Evolutionary conservation across 768 basidiomycete species (phyloP).

Genomic region (Mycena rebaudengoi): DNA sequence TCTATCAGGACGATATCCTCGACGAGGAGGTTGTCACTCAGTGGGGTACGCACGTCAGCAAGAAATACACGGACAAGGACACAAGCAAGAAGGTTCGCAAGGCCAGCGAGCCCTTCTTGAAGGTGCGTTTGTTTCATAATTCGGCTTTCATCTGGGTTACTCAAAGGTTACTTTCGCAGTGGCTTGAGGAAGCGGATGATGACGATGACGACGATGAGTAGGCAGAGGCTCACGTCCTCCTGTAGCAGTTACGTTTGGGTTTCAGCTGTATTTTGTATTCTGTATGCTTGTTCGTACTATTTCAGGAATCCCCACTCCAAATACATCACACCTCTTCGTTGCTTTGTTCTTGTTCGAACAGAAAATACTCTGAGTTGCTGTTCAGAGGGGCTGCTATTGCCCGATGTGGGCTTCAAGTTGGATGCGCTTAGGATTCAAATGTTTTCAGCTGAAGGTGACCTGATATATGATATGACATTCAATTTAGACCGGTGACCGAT

Average conservation of each 20-base stretch:
- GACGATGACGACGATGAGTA: constrained; percentile 65
- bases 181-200: constrained; percentile 90
- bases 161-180: constrained; percentile 51
- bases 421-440: no score
- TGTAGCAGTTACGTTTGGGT: neutral
- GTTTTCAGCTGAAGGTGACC: no score
- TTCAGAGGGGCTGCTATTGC: no score
- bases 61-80: constrained; percentile 96
- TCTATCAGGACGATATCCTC: constrained; percentile 92
- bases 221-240: neutral
- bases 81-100: constrained; percentile 95
- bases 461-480: no score
- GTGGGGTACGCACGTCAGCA: constrained; percentile 97
- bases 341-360: neutral
- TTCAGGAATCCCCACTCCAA: constrained; percentile 17
- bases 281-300: constrained; percentile 18
- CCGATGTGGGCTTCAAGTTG: no score
- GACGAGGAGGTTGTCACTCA: constrained; percentile 91
- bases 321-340: constrained; percentile 16
- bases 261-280: neutral
- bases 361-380: no score
- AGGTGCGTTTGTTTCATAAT: constrained; percentile 54
- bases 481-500: no score
- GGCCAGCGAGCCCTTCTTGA: constrained; percentile 94
- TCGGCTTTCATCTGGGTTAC: constrained; percentile 11